Conservation (phyloP, 169 alveolate genomes). For the Cryptosporidium meleagridis region DNA sequence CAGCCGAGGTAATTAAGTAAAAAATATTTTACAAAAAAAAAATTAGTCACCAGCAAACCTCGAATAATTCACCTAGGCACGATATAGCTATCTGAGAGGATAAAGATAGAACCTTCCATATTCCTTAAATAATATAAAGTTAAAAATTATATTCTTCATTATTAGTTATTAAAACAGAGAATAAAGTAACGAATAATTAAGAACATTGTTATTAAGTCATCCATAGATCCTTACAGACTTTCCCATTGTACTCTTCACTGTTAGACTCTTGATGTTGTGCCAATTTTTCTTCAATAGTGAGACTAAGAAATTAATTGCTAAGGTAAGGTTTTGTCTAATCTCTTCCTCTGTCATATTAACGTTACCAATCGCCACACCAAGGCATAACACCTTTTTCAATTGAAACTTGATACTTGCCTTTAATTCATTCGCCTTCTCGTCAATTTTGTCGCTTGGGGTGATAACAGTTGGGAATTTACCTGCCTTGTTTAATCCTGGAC, state of each 20-base stretch:
- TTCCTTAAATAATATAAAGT: slow-evolving; percentile 12
- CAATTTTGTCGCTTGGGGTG: slow-evolving; percentile 95
- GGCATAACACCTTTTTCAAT: slow-evolving; percentile 95
- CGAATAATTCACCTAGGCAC: not conserved
- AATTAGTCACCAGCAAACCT: not conserved
- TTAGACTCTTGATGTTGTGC: slow-evolving; percentile 97
- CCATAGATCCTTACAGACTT: slow-evolving; percentile 96
- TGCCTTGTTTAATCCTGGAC: slow-evolving; percentile 99
- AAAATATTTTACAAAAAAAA: not conserved
- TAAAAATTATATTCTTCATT: not conserved
- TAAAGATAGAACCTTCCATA: not conserved
- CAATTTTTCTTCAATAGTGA: slow-evolving; percentile 98
- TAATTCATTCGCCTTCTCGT: slow-evolving; percentile 96
- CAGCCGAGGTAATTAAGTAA: not conserved
- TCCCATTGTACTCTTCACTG: slow-evolving; percentile 99
- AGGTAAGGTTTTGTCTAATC: slow-evolving; percentile 95
- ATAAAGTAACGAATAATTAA: not conserved
- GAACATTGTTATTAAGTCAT: slow-evolving; percentile 75
- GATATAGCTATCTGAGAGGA: not conserved
- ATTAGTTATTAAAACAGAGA: not conserved
- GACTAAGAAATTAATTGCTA: slow-evolving; percentile 98
- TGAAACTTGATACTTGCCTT: slow-evolving; percentile 92
- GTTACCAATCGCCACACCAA: slow-evolving; percentile 99
- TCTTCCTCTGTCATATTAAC: slow-evolving; percentile 97
- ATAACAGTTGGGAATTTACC: slow-evolving; percentile 99